Conservation (phyloP, 495 filamentous ascomycete species). For the Tuber umbilicatum region DNA sequence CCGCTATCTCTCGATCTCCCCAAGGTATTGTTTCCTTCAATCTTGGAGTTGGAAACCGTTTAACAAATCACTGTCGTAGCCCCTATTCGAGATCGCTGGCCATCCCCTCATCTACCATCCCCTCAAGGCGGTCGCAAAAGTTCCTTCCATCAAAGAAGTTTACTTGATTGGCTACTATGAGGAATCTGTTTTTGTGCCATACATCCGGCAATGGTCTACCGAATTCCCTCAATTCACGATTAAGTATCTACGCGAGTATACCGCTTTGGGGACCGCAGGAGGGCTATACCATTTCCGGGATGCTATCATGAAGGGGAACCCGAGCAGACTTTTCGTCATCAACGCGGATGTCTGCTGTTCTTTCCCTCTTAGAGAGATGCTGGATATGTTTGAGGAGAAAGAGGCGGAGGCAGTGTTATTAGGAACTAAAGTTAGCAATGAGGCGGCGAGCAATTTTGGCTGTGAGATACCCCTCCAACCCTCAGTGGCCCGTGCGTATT, state of each 20-base stretch:
- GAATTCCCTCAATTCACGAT: slow-evolving; percentile 86
- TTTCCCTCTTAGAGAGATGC: slow-evolving; percentile 84
- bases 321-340: slow-evolving; percentile 91
- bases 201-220: slow-evolving; percentile 81
- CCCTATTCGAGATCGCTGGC: slow-evolving; percentile 95
- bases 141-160: slow-evolving; percentile 89
- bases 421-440: slow-evolving; percentile 84
- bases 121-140: slow-evolving; percentile 83
- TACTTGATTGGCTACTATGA: slow-evolving; percentile 99
- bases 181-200: slow-evolving; percentile 90
- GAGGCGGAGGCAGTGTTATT: slow-evolving; percentile 96
- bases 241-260: slow-evolving; percentile 96
- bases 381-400: slow-evolving; percentile 74
- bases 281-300: slow-evolving; percentile 99
- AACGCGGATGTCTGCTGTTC: slow-evolving; percentile 99
- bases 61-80: slow-evolving; percentile 51
- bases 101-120: slow-evolving; percentile 98
- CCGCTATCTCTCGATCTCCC: slow-evolving; percentile 94
- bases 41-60: slow-evolving; percentile 12
- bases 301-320: slow-evolving; percentile 92
- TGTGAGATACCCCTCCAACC: slow-evolving; percentile 47
- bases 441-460: slow-evolving; percentile 90
- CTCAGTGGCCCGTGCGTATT: background rate
- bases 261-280: slow-evolving; percentile 89
- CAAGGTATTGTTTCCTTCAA: slow-evolving; percentile 58